These are phyloP conservation scores for Oligophagozyma castellii DNA, from an alignment of 1,139 yeast genomes.

Conservation along the genomic window DNA sequence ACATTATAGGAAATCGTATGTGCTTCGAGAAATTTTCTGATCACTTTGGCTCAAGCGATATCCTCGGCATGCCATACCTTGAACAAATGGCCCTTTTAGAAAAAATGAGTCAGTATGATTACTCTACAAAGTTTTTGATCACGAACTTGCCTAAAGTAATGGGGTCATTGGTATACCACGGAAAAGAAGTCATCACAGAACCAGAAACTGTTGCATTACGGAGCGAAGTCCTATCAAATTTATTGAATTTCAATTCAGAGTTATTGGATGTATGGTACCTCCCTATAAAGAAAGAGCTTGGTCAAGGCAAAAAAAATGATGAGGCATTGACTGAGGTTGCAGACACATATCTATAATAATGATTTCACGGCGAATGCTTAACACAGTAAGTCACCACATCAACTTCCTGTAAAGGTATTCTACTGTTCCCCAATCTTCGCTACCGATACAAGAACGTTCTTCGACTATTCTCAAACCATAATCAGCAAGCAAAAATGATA, in stretches of 20 bases:
- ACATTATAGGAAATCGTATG: constrained; percentile 13
- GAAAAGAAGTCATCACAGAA: constrained; percentile 17
- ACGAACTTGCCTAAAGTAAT: constrained; percentile 23
- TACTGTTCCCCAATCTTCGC: constrained; percentile 77
- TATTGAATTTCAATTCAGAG: constrained; percentile 12
- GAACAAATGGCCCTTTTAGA: constrained; percentile 25
- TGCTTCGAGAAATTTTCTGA: constrained; percentile 17
- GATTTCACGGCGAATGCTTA: no score
- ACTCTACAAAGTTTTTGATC: constrained; percentile 18
- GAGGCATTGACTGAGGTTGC: neutral
- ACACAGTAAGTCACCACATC: neutral
- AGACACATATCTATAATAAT: neutral
- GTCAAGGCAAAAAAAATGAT: neutral
- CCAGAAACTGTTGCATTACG: constrained; percentile 23
- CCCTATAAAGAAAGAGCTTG: constrained; percentile 9
- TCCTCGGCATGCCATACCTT: constrained; percentile 23
- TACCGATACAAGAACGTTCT: constrained; percentile 42
- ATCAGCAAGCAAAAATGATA: constrained; percentile 42
- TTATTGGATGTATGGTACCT: constrained; percentile 23
- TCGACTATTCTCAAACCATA: constrained; percentile 22
- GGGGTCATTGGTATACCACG: constrained; percentile 22
- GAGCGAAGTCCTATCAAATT: constrained; percentile 18
- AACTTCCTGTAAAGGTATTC: constrained; percentile 40
- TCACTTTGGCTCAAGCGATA: constrained; percentile 12
- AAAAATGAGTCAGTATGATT: constrained; percentile 15